Percentiles rank a stretch among this genome's conserved stretches.
Evolutionary conservation across 2,329 filamentous ascomycete species (phyloP).

Genomic region (Scedosporium dehoogii): DNA sequence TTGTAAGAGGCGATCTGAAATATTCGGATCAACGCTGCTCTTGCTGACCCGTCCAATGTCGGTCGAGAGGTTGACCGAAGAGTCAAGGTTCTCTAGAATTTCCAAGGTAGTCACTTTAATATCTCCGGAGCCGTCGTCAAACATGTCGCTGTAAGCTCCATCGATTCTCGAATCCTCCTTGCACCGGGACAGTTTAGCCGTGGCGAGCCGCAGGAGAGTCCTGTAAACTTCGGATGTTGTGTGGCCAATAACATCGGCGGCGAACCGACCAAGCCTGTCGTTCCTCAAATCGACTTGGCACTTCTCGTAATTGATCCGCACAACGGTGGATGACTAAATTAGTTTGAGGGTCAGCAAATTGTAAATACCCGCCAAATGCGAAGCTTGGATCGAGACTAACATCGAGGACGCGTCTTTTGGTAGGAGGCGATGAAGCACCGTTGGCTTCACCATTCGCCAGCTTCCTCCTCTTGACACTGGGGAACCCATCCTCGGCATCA

Average conservation of each 20-base stretch:
- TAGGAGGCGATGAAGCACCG: conserved; percentile 22
- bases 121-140: conserved; percentile 19
- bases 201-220: conserved; percentile 59
- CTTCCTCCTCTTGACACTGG: conserved; percentile 41
- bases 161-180: conserved; percentile 45
- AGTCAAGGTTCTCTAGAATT: conserved; percentile 43
- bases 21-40: conserved; percentile 32
- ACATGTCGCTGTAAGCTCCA: conserved; percentile 17
- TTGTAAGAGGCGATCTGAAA: conserved; percentile 31
- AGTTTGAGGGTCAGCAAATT: not conserved
- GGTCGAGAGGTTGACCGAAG: conserved; percentile 39
- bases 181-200: conserved; percentile 58
- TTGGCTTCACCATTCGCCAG: conserved; percentile 35
- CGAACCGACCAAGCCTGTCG: conserved; percentile 63
- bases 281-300: conserved; percentile 76
- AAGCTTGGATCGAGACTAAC: conserved; percentile 28
- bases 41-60: conserved; percentile 47
- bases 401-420: conserved; percentile 38
- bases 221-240: conserved; percentile 72
- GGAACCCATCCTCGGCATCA: conserved; percentile 26
- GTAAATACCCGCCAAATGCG: not conserved
- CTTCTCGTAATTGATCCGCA: conserved; percentile 79
- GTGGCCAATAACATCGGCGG: conserved; percentile 58
- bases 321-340: conserved; percentile 56
- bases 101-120: conserved; percentile 15